phyloP scores from a whole-genome alignment of 2,329 filamentous ascomycete genomes.

The Xylaria multiplex region DNA sequence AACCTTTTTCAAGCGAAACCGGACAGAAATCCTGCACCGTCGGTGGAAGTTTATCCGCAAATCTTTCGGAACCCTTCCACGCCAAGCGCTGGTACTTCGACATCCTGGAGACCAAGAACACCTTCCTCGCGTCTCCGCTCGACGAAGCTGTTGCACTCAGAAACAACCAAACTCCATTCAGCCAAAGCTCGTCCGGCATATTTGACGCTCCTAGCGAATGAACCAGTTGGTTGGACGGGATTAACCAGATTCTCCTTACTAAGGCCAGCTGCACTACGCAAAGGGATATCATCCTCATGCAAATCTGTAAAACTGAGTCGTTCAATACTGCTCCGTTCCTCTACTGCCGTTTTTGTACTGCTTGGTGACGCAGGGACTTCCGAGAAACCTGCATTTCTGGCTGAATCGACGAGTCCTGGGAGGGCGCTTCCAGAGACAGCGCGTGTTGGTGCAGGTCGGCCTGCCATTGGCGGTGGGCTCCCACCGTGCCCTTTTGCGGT shows the following conservation, averaged over 20 bases:
- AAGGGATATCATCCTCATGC: slow-evolving; percentile 40
- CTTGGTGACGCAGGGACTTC: slow-evolving; percentile 46
- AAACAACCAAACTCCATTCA: slow-evolving; percentile 79
- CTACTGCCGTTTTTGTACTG: slow-evolving; percentile 38
- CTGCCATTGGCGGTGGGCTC: slow-evolving; percentile 52
- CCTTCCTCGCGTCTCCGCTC: slow-evolving; percentile 80
- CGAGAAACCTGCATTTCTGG: slow-evolving; percentile 59
- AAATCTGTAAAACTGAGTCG: slow-evolving; percentile 39
- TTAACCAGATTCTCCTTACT: slow-evolving; percentile 52
- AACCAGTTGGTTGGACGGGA: slow-evolving; percentile 58
- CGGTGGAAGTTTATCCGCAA: slow-evolving; percentile 24
- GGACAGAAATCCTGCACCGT: neutral
- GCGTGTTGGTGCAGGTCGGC: slow-evolving; percentile 57
- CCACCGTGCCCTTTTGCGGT: slow-evolving; percentile 53
- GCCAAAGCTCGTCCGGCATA: slow-evolving; percentile 79
- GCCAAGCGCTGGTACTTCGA: slow-evolving; percentile 74
- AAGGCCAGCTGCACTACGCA: slow-evolving; percentile 37
- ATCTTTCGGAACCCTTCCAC: slow-evolving; percentile 68
- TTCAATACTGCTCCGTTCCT: slow-evolving; percentile 39
- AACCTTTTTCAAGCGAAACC: neutral
- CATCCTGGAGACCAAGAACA: slow-evolving; percentile 70
- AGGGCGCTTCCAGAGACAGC: slow-evolving; percentile 59
- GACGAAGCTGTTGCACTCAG: slow-evolving; percentile 84
- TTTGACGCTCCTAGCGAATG: slow-evolving; percentile 59
- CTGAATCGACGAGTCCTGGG: slow-evolving; percentile 60